A percentile compares a stretch with the other conserved stretches of the same genome.
These are phyloP conservation scores for Berkeleyomyces basicola DNA, from an alignment of 2,329 filamentous ascomycete genomes.

Conservation along the genomic window DNA sequence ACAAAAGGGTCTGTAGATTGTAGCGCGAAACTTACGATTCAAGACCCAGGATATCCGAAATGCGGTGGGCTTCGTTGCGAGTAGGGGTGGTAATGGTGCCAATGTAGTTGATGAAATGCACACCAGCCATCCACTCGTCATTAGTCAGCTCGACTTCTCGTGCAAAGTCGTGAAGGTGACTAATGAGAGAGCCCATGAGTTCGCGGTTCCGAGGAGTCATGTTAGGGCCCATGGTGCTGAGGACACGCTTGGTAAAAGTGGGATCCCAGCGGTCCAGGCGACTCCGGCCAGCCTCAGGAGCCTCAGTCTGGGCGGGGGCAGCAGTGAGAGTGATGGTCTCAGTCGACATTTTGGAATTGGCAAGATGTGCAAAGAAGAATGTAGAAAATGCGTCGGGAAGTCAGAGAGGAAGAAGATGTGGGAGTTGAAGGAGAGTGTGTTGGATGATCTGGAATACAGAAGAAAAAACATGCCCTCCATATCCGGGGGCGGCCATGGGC, in stretches of 20 bases:
- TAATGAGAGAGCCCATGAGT: slow-evolving; percentile 47
- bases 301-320: not conserved
- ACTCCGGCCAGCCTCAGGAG: slow-evolving; percentile 1
- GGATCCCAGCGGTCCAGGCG: slow-evolving; percentile 33
- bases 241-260: slow-evolving; percentile 57
- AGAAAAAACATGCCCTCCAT: not conserved
- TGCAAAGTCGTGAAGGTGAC: slow-evolving; percentile 62
- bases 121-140: slow-evolving; percentile 62
- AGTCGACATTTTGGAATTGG: not conserved
- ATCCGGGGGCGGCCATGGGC: not conserved
- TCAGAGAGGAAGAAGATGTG: not conserved
- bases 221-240: slow-evolving; percentile 57
- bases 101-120: slow-evolving; percentile 58
- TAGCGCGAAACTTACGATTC: slow-evolving; percentile 38
- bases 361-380: not conserved
- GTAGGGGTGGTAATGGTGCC: slow-evolving; percentile 51
- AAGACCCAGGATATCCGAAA: slow-evolving; percentile 57
- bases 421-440: not conserved
- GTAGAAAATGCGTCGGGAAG: not conserved
- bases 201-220: slow-evolving; percentile 46
- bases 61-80: slow-evolving; percentile 57
- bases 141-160: slow-evolving; percentile 61
- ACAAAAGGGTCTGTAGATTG: not conserved
- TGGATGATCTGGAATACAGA: not conserved
- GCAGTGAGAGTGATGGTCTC: slow-evolving; percentile 5